Evolutionary conservation across 2,329 filamentous ascomycete species (phyloP).

Genomic region (Helminthosporium solani): DNA sequence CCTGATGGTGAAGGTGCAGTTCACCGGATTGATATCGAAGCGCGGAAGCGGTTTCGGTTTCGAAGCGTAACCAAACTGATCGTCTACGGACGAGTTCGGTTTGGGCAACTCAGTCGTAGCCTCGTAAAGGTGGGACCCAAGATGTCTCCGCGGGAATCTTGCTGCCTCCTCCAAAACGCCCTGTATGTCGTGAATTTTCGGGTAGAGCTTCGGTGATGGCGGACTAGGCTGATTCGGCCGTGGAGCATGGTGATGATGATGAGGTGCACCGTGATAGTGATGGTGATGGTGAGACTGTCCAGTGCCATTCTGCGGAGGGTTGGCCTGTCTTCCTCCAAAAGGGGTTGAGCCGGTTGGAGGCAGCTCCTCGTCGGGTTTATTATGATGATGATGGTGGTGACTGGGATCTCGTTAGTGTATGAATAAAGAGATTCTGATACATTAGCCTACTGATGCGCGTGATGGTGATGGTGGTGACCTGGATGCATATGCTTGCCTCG

Average conservation of each 20-base stretch:
- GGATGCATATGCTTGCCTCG: constrained; percentile 54
- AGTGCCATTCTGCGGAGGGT: constrained; percentile 33
- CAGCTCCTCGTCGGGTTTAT: constrained; percentile 54
- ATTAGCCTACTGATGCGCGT: constrained; percentile 51
- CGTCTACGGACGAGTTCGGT: constrained; percentile 45
- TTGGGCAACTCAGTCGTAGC: constrained; percentile 59
- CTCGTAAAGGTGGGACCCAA: constrained; percentile 82
- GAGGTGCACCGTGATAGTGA: constrained; percentile 41
- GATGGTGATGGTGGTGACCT: constrained; percentile 63
- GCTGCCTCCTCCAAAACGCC: constrained; percentile 70
- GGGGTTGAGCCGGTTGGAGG: constrained; percentile 19
- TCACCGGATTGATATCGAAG: constrained; percentile 71
- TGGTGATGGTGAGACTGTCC: constrained; percentile 40
- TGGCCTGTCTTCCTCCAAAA: constrained; percentile 27
- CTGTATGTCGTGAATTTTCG: constrained; percentile 56
- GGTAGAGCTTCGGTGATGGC: constrained; percentile 59
- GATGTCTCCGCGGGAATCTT: constrained; percentile 70
- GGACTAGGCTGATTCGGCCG: constrained; percentile 24
- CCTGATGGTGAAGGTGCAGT: constrained; percentile 87
- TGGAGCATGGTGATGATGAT: constrained; percentile 39
- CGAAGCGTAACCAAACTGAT: constrained; percentile 59
- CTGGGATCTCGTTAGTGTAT: constrained; percentile 15
- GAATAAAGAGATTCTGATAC: background rate
- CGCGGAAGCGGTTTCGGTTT: constrained; percentile 72
- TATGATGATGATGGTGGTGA: constrained; percentile 57